Conservation (phyloP, 352 stramenopile species). For the Phytophthora brassicae region DNA sequence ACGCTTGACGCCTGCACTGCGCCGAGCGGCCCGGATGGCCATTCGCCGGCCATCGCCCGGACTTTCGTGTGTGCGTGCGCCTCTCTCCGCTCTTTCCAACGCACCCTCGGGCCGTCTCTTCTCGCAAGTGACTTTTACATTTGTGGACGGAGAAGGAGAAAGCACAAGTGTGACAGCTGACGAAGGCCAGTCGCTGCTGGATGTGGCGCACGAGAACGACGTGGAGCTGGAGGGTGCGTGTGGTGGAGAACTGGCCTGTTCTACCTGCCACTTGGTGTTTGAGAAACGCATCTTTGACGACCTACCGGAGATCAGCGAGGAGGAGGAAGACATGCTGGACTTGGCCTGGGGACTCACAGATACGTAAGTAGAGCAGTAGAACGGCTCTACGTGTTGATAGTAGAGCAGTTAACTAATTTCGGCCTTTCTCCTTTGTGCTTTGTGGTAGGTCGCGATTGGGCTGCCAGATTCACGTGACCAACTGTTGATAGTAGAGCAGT, state of each 20-base stretch:
- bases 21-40: conserved; percentile 9
- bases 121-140: conserved; percentile 74
- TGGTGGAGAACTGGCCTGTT: conserved; percentile 92
- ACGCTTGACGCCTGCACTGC: conserved; percentile 2
- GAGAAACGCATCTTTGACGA: conserved; percentile 88
- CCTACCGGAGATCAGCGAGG: conserved; percentile 88
- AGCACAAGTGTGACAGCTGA: conserved; percentile 67
- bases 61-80: not conserved
- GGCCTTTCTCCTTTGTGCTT: no score
- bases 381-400: not conserved
- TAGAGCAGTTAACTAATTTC: not conserved
- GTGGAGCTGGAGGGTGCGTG: conserved; percentile 94
- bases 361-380: conserved; percentile 61
- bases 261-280: conserved; percentile 93
- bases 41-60: conserved; percentile 3
- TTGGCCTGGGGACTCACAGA: conserved; percentile 93
- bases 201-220: conserved; percentile 93
- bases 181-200: conserved; percentile 81
- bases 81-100: not conserved
- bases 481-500: conserved; percentile 11
- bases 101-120: conserved; percentile 7
- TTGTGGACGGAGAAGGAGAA: conserved; percentile 81
- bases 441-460: conserved; percentile 84
- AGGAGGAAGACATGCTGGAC: conserved; percentile 97
- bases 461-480: conserved; percentile 91